Evolutionary conservation across 257 asterid genomes (phyloP).

Genomic region (Marsdenia floribunda): DNA sequence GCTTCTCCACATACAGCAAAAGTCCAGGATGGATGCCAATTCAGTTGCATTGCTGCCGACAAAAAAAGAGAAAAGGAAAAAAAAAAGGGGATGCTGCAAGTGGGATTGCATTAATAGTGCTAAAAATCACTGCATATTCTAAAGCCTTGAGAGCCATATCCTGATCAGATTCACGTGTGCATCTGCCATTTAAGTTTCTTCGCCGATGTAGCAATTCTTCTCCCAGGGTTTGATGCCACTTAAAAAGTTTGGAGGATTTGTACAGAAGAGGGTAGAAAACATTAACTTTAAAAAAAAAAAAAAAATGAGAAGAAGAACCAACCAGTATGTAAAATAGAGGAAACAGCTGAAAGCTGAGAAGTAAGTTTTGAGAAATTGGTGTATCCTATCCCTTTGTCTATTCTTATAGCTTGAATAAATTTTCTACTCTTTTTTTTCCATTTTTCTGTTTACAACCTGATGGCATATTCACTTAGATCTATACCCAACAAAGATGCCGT

Average conservation of each 20-base stretch:
- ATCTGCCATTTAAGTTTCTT: slow-evolving; percentile 12
- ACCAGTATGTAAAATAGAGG: slow-evolving; percentile 21
- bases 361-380: slow-evolving; percentile 34
- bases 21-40: background rate
- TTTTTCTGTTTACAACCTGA: no score
- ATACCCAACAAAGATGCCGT: no score
- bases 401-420: slow-evolving; percentile 13
- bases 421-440: no score
- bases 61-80: background rate
- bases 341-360: slow-evolving; percentile 32
- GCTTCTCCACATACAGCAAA: background rate
- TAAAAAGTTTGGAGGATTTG: slow-evolving; percentile 41
- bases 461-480: no score
- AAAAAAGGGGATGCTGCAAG: background rate
- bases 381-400: slow-evolving; percentile 11
- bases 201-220: slow-evolving; percentile 9
- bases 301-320: no score
- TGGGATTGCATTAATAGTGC: background rate
- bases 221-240: slow-evolving; percentile 20
- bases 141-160: background rate
- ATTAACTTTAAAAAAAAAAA: background rate
- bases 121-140: background rate
- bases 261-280: slow-evolving; percentile 45
- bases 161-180: background rate
- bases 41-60: background rate